Percentiles rank a stretch among this genome's conserved stretches.
These are phyloP conservation scores for Candida ipomoeae DNA, from an alignment of 805 yeast genomes.

Conservation along the genomic window DNA sequence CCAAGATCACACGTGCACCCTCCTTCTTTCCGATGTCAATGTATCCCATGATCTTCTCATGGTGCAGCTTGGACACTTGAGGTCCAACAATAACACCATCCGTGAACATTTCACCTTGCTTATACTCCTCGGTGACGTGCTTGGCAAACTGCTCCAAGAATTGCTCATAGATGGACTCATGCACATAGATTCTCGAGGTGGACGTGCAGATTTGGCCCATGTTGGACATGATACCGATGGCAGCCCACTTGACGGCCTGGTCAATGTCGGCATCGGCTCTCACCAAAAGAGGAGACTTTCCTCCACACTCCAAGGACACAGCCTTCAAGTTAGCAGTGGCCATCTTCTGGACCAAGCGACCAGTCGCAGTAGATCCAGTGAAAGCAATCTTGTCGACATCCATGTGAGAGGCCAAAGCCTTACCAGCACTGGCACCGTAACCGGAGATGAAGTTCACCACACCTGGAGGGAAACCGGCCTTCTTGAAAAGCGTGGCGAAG, in stretches of 20 bases:
- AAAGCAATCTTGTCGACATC: constrained; percentile 58
- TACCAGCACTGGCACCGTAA: constrained; percentile 66
- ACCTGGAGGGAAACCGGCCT: constrained; percentile 76
- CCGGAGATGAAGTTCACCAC: constrained; percentile 71
- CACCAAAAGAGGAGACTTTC: constrained; percentile 62
- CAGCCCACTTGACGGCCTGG: constrained; percentile 66
- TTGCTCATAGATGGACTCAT: constrained; percentile 52
- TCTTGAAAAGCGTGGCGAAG: constrained; percentile 52
- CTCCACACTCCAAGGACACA: constrained; percentile 69
- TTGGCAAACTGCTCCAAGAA: constrained; percentile 44
- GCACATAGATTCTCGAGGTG: constrained; percentile 58
- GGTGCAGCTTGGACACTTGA: constrained; percentile 53
- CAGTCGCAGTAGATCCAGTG: constrained; percentile 67
- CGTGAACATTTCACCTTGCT: constrained; percentile 54
- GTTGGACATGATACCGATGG: constrained; percentile 60
- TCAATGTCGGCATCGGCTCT: constrained; percentile 62
- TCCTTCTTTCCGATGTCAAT: constrained; percentile 42
- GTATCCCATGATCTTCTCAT: constrained; percentile 46
- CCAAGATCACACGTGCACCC: constrained; percentile 40
- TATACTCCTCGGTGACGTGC: constrained; percentile 47
- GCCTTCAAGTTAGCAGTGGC: constrained; percentile 62
- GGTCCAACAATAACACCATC: constrained; percentile 54
- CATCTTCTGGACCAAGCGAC: constrained; percentile 55
- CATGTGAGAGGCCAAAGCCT: constrained; percentile 57
- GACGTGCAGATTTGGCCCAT: constrained; percentile 70